These are phyloP conservation scores for Emergomyces africanus DNA, from an alignment of 2,329 filamentous ascomycete genomes.

Conservation along the genomic window DNA sequence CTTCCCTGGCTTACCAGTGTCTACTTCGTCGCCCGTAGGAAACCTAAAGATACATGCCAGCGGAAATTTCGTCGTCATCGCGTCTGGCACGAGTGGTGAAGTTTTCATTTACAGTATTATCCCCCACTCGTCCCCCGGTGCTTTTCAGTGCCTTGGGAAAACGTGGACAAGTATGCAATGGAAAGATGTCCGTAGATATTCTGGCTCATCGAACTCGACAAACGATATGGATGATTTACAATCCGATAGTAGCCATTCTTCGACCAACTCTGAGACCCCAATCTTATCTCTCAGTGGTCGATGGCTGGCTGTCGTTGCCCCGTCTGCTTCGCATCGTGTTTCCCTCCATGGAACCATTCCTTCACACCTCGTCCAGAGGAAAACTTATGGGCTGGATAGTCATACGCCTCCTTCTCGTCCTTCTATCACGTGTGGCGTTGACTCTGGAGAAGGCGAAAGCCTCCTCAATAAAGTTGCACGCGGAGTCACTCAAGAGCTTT, in stretches of 20 bases:
- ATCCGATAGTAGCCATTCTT: conserved; percentile 23
- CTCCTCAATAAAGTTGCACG: conserved; percentile 36
- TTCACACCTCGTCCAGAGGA: conserved; percentile 20
- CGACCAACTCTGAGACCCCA: conserved; percentile 21
- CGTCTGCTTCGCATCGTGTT: conserved; percentile 21
- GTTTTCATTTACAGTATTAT: conserved; percentile 58
- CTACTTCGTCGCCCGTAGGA: conserved; percentile 56
- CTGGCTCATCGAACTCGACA: conserved; percentile 33
- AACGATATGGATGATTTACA: conserved; percentile 29
- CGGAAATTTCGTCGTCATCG: conserved; percentile 56
- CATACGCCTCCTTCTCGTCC: conserved; percentile 31
- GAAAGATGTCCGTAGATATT: conserved; percentile 30
- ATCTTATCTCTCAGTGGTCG: conserved; percentile 33
- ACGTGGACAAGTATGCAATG: conserved; percentile 77
- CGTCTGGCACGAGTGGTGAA: conserved; percentile 75
- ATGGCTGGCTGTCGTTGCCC: conserved; percentile 36
- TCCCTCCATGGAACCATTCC: conserved; percentile 32
- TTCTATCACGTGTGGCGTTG: conserved; percentile 31
- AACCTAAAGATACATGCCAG: conserved; percentile 63
- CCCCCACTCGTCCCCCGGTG: conserved; percentile 11
- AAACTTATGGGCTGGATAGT: conserved; percentile 30
- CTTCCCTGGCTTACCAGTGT: conserved; percentile 48
- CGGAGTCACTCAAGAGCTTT: conserved; percentile 37
- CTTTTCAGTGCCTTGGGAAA: conserved; percentile 65
- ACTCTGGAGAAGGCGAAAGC: conserved; percentile 35